Evolutionary conservation across 2,329 filamentous ascomycete genomes (phyloP).

Genomic region (Paraconiothyrium sp.): DNA sequence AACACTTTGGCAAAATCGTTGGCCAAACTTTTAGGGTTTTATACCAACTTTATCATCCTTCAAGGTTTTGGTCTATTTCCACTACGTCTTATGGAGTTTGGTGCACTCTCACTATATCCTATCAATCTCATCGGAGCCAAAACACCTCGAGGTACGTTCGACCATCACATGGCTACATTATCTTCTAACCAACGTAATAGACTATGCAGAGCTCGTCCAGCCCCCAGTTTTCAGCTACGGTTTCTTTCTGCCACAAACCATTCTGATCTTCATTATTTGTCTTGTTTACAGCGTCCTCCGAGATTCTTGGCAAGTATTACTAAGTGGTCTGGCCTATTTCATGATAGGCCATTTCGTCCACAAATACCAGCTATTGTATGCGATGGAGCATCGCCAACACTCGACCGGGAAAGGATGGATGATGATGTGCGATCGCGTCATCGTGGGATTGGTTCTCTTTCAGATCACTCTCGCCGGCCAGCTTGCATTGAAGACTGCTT

Average conservation of each 20-base stretch:
- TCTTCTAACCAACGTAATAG: slow-evolving; percentile 49
- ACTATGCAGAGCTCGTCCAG: slow-evolving; percentile 81
- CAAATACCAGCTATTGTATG: slow-evolving; percentile 97
- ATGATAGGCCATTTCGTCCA: slow-evolving; percentile 85
- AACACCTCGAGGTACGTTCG: slow-evolving; percentile 73
- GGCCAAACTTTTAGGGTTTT: slow-evolving; percentile 80
- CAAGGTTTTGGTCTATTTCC: slow-evolving; percentile 95
- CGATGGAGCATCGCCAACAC: slow-evolving; percentile 97
- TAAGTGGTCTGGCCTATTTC: slow-evolving; percentile 86
- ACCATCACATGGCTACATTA: background rate
- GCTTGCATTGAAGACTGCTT: slow-evolving; percentile 77
- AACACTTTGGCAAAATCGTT: slow-evolving; percentile 79
- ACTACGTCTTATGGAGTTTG: slow-evolving; percentile 89
- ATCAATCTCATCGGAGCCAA: slow-evolving; percentile 80
- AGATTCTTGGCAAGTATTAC: slow-evolving; percentile 80
- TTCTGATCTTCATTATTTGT: slow-evolving; percentile 94
- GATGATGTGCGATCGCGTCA: slow-evolving; percentile 92
- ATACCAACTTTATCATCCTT: slow-evolving; percentile 91
- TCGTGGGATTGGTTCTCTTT: slow-evolving; percentile 87
- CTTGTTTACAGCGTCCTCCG: slow-evolving; percentile 91
- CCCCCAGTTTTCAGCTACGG: slow-evolving; percentile 94
- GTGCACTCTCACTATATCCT: slow-evolving; percentile 83
- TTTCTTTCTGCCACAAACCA: slow-evolving; percentile 91
- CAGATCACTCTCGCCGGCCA: slow-evolving; percentile 91
- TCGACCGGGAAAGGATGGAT: slow-evolving; percentile 94